phyloP scores from a whole-genome alignment of 2,329 filamentous ascomycete genomes.

The Ramichloridium luteum region DNA sequence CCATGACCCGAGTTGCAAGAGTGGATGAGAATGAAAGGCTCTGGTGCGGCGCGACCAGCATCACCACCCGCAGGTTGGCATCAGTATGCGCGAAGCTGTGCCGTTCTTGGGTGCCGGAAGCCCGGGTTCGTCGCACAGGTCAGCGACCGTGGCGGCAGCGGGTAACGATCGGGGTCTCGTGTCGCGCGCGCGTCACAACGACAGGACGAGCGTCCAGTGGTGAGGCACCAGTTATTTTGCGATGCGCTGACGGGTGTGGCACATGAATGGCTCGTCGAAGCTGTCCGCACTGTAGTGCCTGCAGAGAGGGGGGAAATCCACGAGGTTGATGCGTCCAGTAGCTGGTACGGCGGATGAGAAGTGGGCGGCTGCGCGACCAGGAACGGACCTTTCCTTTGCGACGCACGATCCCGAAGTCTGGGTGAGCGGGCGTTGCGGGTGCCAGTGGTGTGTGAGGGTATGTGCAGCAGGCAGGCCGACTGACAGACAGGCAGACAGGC shows the following conservation, averaged over 20 bases:
- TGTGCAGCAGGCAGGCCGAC: constrained; percentile 6
- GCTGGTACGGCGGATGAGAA: constrained; percentile 8
- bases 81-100: too few species aligned
- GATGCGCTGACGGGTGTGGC: constrained; percentile 8
- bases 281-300: too few species aligned
- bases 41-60: constrained; percentile 26
- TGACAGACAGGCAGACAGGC: constrained; percentile 6
- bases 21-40: constrained; percentile 19
- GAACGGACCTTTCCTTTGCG: constrained; percentile 9
- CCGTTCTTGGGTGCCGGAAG: constrained; percentile 10
- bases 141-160: constrained; percentile 10
- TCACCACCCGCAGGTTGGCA: constrained; percentile 23
- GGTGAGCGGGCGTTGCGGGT: constrained; percentile 6
- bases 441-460: constrained; percentile 7
- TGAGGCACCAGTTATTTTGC: constrained; percentile 19
- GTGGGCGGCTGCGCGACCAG: constrained; percentile 11
- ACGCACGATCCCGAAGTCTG: constrained; percentile 13
- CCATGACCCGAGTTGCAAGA: constrained; percentile 31
- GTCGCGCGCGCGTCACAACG: constrained; percentile 16
- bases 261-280: too few species aligned
- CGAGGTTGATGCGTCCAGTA: constrained; percentile 1
- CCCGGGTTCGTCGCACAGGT: constrained; percentile 14
- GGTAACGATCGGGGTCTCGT: constrained; percentile 14
- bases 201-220: too few species aligned
- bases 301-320: constrained; percentile 11